A percentile compares a stretch with the other conserved stretches of the same genome.
Evolutionary conservation across 2,329 filamentous ascomycete species (phyloP).

Genomic region (Verticillium isaacii): DNA sequence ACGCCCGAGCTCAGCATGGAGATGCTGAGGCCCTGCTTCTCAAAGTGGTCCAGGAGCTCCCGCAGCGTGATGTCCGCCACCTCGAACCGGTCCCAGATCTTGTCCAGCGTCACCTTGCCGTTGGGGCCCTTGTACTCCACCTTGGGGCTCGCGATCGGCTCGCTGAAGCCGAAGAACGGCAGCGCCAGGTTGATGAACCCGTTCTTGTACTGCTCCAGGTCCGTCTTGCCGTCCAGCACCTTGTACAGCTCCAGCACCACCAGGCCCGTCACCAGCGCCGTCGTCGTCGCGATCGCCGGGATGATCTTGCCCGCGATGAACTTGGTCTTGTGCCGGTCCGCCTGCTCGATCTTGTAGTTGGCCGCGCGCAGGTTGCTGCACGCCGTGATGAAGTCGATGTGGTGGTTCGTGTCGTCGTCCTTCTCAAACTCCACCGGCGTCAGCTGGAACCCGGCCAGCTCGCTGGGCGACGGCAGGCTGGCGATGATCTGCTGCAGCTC

Average conservation of each 20-base stretch:
- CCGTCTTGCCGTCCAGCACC: constrained; percentile 91
- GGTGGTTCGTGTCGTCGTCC: constrained; percentile 95
- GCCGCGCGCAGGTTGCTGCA: constrained; percentile 94
- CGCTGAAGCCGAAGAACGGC: constrained; percentile 97
- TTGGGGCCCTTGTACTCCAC: constrained; percentile 78
- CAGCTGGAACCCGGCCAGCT: constrained; percentile 82
- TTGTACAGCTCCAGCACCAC: constrained; percentile 94
- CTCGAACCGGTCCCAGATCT: constrained; percentile 98
- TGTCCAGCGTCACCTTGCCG: constrained; percentile 81
- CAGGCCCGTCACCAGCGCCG: constrained; percentile 88
- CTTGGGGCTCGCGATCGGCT: constrained; percentile 92
- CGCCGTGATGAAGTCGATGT: constrained; percentile 98
- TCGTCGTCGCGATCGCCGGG: constrained; percentile 95
- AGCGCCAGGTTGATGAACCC: constrained; percentile 95
- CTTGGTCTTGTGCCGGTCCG: constrained; percentile 96
- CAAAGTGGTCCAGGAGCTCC: constrained; percentile 79
- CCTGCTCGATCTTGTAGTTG: constrained; percentile 94
- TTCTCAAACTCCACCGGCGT: constrained; percentile 96
- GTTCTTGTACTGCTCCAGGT: constrained; percentile 99
- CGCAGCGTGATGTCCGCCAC: constrained; percentile 77
- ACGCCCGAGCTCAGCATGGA: constrained; percentile 98
- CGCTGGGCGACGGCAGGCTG: constrained; percentile 72
- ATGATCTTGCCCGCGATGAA: constrained; percentile 99
- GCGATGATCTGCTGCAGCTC: constrained; percentile 69
- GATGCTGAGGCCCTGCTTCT: constrained; percentile 73